These are phyloP conservation scores for Fusarium acutatum DNA, from an alignment of 2,329 filamentous ascomycete species.

Conservation along the genomic window DNA sequence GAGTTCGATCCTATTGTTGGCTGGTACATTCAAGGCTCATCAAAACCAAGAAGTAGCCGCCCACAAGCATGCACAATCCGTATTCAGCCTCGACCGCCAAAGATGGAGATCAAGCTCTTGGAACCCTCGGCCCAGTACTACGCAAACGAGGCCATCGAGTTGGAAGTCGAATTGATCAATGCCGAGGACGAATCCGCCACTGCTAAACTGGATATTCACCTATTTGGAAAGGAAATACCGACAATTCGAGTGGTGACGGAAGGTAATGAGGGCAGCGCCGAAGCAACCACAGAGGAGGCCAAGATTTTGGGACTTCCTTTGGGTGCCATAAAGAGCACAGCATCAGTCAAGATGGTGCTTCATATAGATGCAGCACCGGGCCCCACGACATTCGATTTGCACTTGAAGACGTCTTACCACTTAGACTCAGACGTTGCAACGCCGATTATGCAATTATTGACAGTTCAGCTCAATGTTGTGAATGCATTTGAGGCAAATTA, in stretches of 20 bases:
- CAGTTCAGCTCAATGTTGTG: constrained; percentile 75
- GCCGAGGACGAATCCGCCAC: constrained; percentile 82
- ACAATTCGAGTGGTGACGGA: constrained; percentile 53
- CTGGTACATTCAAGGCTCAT: constrained; percentile 60
- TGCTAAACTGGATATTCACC: constrained; percentile 73
- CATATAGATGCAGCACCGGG: constrained; percentile 59
- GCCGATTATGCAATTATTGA: constrained; percentile 77
- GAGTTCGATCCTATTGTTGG: constrained; percentile 52
- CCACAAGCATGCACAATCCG: constrained; percentile 66
- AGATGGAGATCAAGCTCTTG: constrained; percentile 78
- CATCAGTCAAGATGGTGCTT: constrained; percentile 56
- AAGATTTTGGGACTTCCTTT: constrained; percentile 54
- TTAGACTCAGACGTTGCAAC: constrained; percentile 82
- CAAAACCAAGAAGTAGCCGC: constrained; percentile 58
- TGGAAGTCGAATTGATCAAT: constrained; percentile 79
- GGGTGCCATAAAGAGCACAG: constrained; percentile 57
- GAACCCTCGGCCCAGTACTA: constrained; percentile 78
- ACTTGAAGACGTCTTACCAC: constrained; percentile 79
- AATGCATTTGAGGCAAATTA: constrained; percentile 93
- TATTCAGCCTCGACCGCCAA: constrained; percentile 89
- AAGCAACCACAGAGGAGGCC: constrained; percentile 52
- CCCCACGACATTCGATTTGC: constrained; percentile 70
- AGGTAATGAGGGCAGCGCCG: constrained; percentile 46
- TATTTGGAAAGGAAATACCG: constrained; percentile 68
- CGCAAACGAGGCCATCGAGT: constrained; percentile 77